Conservation (phyloP, 148 eudicot genomes). For the Hydrangea macrophylla region DNA sequence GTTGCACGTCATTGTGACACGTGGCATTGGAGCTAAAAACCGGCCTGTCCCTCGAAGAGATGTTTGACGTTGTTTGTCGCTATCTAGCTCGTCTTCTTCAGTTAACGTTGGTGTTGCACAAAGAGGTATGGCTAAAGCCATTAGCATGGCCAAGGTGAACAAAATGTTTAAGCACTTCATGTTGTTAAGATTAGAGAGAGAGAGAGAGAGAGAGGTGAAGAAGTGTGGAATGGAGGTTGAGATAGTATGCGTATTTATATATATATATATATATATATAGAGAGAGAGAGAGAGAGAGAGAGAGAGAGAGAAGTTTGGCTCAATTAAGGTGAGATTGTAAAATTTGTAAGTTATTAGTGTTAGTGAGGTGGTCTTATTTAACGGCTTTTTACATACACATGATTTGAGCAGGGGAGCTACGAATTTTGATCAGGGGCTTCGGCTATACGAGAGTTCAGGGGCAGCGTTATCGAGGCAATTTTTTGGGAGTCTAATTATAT, state of each 20-base stretch:
- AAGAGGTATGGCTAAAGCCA: slow-evolving; percentile 17
- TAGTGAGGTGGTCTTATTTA: slow-evolving; percentile 3
- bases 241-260: too few relatives aligned
- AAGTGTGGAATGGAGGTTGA: background rate
- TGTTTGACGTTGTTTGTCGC: background rate
- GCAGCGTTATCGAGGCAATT: too few relatives aligned
- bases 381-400: background rate
- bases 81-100: background rate
- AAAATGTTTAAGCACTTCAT: slow-evolving; percentile 20
- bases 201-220: background rate
- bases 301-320: background rate
- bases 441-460: too few relatives aligned
- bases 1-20: slow-evolving; percentile 25
- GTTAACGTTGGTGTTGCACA: slow-evolving; percentile 5
- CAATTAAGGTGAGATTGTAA: background rate
- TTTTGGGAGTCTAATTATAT: too few relatives aligned
- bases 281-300: background rate
- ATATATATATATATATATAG: slow-evolving; percentile 13
- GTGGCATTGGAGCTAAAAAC: background rate
- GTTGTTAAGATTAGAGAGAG: background rate
- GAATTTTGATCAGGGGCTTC: too few relatives aligned
- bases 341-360: background rate
- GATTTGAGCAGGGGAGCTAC: too few relatives aligned
- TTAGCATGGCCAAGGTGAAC: slow-evolving; percentile 18
- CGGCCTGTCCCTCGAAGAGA: slow-evolving; percentile 9